A percentile compares a stretch with the other conserved stretches of the same genome.
These are phyloP conservation scores for Pyrenophora seminiperda DNA, from an alignment of 2,329 filamentous ascomycete genomes.

Conservation along the genomic window DNA sequence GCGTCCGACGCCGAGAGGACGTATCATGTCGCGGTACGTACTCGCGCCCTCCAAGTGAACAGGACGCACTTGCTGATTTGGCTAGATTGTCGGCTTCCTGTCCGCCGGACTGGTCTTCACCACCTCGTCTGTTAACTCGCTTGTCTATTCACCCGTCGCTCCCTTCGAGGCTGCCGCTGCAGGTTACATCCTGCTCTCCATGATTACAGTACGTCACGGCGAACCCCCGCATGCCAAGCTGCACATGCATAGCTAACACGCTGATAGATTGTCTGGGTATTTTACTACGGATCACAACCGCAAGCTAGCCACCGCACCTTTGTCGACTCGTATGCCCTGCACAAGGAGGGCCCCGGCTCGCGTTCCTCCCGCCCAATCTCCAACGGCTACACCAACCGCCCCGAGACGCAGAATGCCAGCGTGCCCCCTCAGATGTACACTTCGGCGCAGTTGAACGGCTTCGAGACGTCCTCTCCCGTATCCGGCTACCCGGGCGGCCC, in stretches of 20 bases:
- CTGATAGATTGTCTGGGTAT: slow-evolving; percentile 89
- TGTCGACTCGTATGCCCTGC: slow-evolving; percentile 91
- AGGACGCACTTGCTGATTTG: slow-evolving; percentile 26
- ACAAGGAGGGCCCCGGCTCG: slow-evolving; percentile 75
- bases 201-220: slow-evolving; percentile 75
- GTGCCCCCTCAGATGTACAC: slow-evolving; percentile 95
- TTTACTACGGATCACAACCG: slow-evolving; percentile 95
- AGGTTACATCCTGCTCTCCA: slow-evolving; percentile 90
- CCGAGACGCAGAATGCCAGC: slow-evolving; percentile 76
- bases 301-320: slow-evolving; percentile 85
- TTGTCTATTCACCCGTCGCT: slow-evolving; percentile 77
- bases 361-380: slow-evolving; percentile 72
- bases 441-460: slow-evolving; percentile 89
- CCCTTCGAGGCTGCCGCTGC: slow-evolving; percentile 85
- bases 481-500: slow-evolving; percentile 66
- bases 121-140: slow-evolving; percentile 81
- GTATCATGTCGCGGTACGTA: slow-evolving; percentile 80
- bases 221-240: background rate
- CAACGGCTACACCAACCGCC: slow-evolving; percentile 73
- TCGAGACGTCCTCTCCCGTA: slow-evolving; percentile 92
- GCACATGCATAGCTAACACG: slow-evolving; percentile 24
- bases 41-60: background rate
- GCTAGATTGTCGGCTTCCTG: slow-evolving; percentile 81
- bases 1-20: slow-evolving; percentile 83
- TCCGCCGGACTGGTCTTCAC: slow-evolving; percentile 82